Conservation (phyloP, 768 basidiomycete species). For the Pisolithus orientalis region DNA sequence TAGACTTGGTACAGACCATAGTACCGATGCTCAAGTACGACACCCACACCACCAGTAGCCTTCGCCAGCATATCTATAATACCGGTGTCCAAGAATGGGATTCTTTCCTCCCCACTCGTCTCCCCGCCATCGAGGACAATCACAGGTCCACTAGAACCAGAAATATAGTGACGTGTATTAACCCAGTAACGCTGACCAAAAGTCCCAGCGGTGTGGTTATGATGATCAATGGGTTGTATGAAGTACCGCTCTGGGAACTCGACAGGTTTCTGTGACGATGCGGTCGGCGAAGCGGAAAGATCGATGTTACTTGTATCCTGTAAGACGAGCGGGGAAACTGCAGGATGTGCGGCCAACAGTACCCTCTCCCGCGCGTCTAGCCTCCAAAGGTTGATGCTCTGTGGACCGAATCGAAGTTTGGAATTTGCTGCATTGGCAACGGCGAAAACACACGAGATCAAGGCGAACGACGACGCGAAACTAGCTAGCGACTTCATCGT, state of each 20-base stretch:
- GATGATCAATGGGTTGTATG: slow-evolving; percentile 83
- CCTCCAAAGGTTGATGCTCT: slow-evolving; percentile 63
- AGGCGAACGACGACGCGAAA: slow-evolving; percentile 7
- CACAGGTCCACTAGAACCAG: slow-evolving; percentile 70
- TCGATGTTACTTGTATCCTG: slow-evolving; percentile 12
- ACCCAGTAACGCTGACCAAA: slow-evolving; percentile 94
- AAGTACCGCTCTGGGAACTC: slow-evolving; percentile 66
- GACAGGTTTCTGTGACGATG: slow-evolving; percentile 6
- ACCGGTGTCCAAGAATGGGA: slow-evolving; percentile 57
- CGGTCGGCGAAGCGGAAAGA: not conserved
- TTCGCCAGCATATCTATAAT: slow-evolving; percentile 82
- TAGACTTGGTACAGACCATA: slow-evolving; percentile 50
- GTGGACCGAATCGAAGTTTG: slow-evolving; percentile 36
- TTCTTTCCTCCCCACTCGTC: slow-evolving; percentile 69
- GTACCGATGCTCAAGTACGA: slow-evolving; percentile 91
- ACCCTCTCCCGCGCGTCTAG: slow-evolving; percentile 28
- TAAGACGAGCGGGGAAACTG: slow-evolving; percentile 15
- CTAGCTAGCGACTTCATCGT: slow-evolving; percentile 13
- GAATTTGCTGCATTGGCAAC: slow-evolving; percentile 3
- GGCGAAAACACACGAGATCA: slow-evolving; percentile 7
- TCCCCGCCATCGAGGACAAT: slow-evolving; percentile 92
- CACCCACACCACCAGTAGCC: slow-evolving; percentile 80
- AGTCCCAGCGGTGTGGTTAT: slow-evolving; percentile 48
- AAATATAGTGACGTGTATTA: slow-evolving; percentile 72
- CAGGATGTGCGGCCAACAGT: slow-evolving; percentile 7